Conservation (phyloP, 2,329 filamentous ascomycete genomes). For the Erysiphe pulchra region DNA sequence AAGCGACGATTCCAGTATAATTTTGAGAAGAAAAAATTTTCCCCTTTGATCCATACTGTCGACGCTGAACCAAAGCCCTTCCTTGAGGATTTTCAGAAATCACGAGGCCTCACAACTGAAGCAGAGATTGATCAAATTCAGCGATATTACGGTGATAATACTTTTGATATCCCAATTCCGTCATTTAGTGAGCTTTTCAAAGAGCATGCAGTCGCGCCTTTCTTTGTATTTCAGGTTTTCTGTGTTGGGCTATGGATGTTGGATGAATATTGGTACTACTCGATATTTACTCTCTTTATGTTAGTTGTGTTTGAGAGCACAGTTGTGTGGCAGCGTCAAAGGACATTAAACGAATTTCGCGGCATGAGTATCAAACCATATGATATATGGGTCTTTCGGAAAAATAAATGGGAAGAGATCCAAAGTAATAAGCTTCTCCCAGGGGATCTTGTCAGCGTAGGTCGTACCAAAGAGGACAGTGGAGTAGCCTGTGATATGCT, state of each 20-base stretch:
- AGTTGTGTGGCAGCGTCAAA: constrained; percentile 95
- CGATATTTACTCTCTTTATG: constrained; percentile 96
- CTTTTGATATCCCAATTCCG: constrained; percentile 92
- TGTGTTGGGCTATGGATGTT: constrained; percentile 96
- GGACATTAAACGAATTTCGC: constrained; percentile 85
- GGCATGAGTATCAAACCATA: constrained; percentile 99
- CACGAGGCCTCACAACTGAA: constrained; percentile 45
- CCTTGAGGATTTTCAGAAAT: constrained; percentile 55
- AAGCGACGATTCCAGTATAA: constrained; percentile 89
- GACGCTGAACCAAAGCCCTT: constrained; percentile 64
- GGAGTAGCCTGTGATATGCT: constrained; percentile 96
- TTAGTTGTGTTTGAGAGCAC: constrained; percentile 93
- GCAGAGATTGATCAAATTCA: constrained; percentile 58
- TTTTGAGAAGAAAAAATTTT: constrained; percentile 44
- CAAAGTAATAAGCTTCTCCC: constrained; percentile 80
- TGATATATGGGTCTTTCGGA: constrained; percentile 70
- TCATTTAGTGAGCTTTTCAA: constrained; percentile 91
- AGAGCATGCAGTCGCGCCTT: constrained; percentile 92
- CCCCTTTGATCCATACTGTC: constrained; percentile 58
- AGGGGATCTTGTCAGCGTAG: constrained; percentile 78
- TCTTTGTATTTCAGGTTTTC: constrained; percentile 98
- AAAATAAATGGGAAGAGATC: constrained; percentile 69
- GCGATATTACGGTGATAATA: constrained; percentile 87
- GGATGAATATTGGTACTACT: constrained; percentile 99
- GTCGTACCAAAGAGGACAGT: constrained; percentile 84